Base-by-base conservation (phyloP, 257 asterid species). In the Verbena officinalis region DNA sequence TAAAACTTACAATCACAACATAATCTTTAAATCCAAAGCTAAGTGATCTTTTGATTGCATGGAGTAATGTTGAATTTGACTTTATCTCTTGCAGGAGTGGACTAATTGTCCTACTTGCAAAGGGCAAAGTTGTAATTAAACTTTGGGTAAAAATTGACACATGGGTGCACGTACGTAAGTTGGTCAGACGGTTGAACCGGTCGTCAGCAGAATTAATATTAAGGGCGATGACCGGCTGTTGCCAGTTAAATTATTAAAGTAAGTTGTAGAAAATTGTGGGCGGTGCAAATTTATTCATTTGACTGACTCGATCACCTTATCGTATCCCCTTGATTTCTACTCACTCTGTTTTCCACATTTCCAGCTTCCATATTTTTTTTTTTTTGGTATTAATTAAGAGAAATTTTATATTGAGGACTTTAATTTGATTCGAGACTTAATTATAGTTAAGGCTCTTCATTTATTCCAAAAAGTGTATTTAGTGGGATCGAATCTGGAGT, bases 231-330 rank as follows among this genome's bases (percentile, higher is more conserved):
- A 65, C 59, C 64, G 69, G 59, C 68, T 65, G 69, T 73, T 12
- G 64, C 77, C 69, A 59, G 77, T 4, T n/a, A 12, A 13, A 12
- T 16, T 0, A 17, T 20, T 64, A n/a, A n/a, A n/a, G n/a, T n/a
- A n/a, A n/a, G n/a, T n/a, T n/a, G n/a, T n/a, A 36, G 65, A 38
- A 66, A 62, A 14, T 24, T 23, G 74, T 62, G 74, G 74, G 74
- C 78, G 74, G 74, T 73, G 78, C 67, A 2, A 9, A 5, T 27
- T 43, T 31, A n/a, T 31, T 73, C 5, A 56, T 64, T 65, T 23
- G 33, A 65, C 16, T 64, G 4, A 58, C 60, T 33, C 50, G 52
- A 54, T 60, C 27, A 20, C 39, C 49, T 62, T 44, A 54, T 36
- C 40, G 1, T 27, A 36, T 62, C 71, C 69, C 55, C 74, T 62